Conservation (phyloP, 768 basidiomycete genomes). For the Tylopilus rubrobrunneus region DNA sequence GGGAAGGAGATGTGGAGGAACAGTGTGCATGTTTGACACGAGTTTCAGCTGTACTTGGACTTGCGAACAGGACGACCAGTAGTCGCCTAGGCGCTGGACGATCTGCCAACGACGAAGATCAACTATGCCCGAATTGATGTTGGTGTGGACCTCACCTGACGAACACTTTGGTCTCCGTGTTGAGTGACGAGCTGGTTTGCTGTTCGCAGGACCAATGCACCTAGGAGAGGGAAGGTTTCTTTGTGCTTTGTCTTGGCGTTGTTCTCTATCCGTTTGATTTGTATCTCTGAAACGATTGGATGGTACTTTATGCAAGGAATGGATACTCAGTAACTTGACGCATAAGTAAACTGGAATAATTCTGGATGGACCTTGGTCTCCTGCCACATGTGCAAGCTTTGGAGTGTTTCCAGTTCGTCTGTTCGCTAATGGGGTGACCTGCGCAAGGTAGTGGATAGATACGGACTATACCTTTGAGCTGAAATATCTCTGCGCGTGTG, state of each 20-base stretch:
- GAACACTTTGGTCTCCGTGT: conserved; percentile 37
- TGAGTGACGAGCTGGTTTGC: conserved; percentile 44
- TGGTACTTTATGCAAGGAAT: conserved; percentile 64
- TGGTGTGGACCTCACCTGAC: conserved; percentile 41
- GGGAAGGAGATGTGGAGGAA: conserved; percentile 78
- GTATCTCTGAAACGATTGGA: conserved; percentile 48
- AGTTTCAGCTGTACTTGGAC: conserved; percentile 69
- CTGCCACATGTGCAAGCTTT: conserved; percentile 69
- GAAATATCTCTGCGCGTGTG: conserved; percentile 68
- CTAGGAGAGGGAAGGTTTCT: conserved; percentile 63
- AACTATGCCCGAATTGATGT: not conserved
- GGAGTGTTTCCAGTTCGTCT: conserved; percentile 74
- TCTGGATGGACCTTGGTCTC: conserved; percentile 50
- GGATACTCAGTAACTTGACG: conserved; percentile 53
- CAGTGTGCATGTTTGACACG: conserved; percentile 48
- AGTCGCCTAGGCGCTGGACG: conserved; percentile 57
- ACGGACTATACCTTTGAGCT: conserved; percentile 52
- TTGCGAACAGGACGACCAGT: conserved; percentile 71
- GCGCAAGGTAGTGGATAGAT: not conserved
- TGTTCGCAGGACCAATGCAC: conserved; percentile 46
- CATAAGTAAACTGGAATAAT: conserved; percentile 66
- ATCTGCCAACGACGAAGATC: conserved; percentile 40
- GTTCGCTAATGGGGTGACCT: conserved; percentile 2
- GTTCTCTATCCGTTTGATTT: conserved; percentile 44
- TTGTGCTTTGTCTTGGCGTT: conserved; percentile 41